Evolutionary conservation across 2,329 filamentous ascomycete genomes (phyloP), one percentile per base, ranked within the genome.

Genomic region (Endoconidiophora polonica): DNA sequence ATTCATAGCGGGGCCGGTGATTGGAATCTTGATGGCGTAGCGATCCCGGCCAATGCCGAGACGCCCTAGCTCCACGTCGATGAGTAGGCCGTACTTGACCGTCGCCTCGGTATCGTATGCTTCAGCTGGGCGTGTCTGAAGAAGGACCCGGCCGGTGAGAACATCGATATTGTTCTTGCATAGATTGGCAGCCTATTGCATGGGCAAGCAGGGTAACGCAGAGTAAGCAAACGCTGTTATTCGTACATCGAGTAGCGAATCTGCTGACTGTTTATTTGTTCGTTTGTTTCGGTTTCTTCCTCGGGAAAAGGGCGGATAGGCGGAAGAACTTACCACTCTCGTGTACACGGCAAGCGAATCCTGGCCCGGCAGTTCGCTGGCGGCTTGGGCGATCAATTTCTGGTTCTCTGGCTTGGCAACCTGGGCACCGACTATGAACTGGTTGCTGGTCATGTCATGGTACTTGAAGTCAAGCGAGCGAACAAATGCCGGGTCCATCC

Each of bases 1-100:
- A 48, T 66, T 68, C 23, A 73, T 57, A 7, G 67, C 69, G 0
- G 69, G 64, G 0, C 69, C 69, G 0, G 69, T 72, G 23, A 63
- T 65, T 7, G 69, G 69, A 22, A 73, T 72, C 58, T 73, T 73
- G 63, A 73, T 71, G 55, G 66, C 69, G 56, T 67, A 71, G 9
- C 67, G 62, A 51, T 70, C 67, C 16, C 66, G 63, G 3, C 63
- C 55, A 42, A 73, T 67, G 1, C 68, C 68, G 2, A 62, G 65
- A 3, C 59, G 62, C 4, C 63, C 62, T 49, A 73, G 71, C 56
- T 73, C 69, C 3, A 57, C 54, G 41, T 66, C 69, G 55, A 71
- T 73, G 0, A 68, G 58, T 1, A 63, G 66, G 1, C 66, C 68
- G 53, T 73, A 69, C 24, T 64, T 64, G 20, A 73, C 57, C 1